Evolutionary conservation across 176 grass and related monocot species (phyloP), one percentile per base, ranked within the genome.

Genomic region (Zea luxurians): DNA sequence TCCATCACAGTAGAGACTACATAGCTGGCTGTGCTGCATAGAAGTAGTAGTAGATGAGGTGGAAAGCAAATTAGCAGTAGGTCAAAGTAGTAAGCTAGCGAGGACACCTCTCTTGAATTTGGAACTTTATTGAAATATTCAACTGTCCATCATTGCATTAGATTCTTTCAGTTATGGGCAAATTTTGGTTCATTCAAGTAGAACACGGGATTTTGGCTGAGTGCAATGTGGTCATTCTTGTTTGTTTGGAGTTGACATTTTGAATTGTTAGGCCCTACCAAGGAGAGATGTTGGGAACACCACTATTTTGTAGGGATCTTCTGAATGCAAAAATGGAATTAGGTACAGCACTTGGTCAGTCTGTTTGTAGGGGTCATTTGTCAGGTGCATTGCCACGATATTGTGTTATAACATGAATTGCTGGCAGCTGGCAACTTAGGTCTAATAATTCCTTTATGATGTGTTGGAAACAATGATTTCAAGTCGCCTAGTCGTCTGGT

Each of bases 221-320:
- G 48, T 52, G 59, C 48, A 72, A 47, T 21, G 18, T 67, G 7
- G 37, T 21, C 10, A 49, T 76, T 41, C 17, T 80, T 75, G 36
- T 73, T 74, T 63, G 16, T 64, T 46, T 20, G 7, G 49, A 75
- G 83, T 86, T 84, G 71, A 81, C 78, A 54, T 80, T 71, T 77
- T 11, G 65, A 61, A 60, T 61, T 85, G 41, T 80, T 59, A 66
- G 87, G 73, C 18, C 87, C 72, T 81, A 81, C 72, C 71, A 75
- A 77, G 77, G 42, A 81, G 82, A 80, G 82, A 88, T 88, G 47
- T 77, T 70, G 71, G 77, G 38, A 35, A 65, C 13, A 45, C 40
- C 71, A 84, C 40, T 84, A 80, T 76, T 64, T 76, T 52, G 58
- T 50, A 37, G 41, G 40, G 82, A 73, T n/a, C n/a, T n/a, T n/a